These are phyloP conservation scores for Solanum arcanum DNA, from an alignment of 257 asterid genomes.

Conservation along the genomic window DNA sequence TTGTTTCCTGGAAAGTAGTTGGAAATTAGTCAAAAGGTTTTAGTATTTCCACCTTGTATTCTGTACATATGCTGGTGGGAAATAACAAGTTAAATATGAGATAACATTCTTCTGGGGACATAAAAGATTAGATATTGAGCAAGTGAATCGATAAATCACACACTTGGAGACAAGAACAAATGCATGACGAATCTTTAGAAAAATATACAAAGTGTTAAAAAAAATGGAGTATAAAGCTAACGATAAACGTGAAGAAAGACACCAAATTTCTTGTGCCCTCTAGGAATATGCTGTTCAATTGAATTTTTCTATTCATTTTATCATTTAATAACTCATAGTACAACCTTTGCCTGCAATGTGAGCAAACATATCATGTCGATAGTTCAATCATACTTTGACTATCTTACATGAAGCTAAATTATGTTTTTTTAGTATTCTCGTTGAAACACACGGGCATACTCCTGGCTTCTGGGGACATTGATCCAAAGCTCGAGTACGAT, in stretches of 20 bases:
- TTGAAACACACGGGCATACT: too few species aligned
- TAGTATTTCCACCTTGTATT: too few species aligned
- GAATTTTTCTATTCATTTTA: not conserved
- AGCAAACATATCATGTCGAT: too few species aligned
- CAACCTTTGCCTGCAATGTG: too few species aligned
- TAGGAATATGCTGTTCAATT: not conserved
- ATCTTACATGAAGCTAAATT: too few species aligned
- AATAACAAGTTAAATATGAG: not conserved
- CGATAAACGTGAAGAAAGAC: not conserved
- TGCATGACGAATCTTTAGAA: not conserved
- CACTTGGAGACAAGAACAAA: not conserved
- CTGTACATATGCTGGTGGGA: too few species aligned
- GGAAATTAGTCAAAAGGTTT: too few species aligned
- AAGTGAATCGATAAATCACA: not conserved
- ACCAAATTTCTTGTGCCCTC: not conserved
- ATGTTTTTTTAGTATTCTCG: too few species aligned
- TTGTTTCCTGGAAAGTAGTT: not conserved
- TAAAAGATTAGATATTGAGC: not conserved
- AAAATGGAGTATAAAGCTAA: not conserved
- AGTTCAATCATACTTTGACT: too few species aligned
- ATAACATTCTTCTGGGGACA: not conserved
- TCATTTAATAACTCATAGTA: not conserved
- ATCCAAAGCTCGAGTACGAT: too few species aligned
- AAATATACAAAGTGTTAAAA: not conserved
- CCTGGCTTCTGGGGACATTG: too few species aligned